A percentile compares a stretch with the other conserved stretches of the same genome.
Evolutionary conservation across 441 rosid genomes (phyloP).

Genomic region (Populus hybrid): DNA sequence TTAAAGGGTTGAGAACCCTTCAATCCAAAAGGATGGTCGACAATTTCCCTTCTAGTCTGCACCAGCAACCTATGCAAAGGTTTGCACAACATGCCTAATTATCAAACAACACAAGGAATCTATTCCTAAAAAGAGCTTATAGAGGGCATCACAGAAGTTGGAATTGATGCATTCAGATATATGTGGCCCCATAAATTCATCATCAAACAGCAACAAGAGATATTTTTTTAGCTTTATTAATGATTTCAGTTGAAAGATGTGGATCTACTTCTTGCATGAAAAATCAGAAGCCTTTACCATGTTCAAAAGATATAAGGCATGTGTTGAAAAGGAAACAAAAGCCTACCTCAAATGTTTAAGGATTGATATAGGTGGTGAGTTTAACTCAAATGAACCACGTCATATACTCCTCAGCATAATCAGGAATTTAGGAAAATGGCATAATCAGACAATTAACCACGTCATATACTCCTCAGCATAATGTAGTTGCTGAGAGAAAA

Average conservation of each 20-base stretch:
- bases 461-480: rapidly evolving
- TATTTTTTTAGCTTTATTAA: neutral
- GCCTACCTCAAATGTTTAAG: neutral
- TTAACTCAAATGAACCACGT: neutral
- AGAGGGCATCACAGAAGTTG: rapidly evolving
- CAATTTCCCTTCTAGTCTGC: no score
- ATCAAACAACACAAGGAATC: neutral
- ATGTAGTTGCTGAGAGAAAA: rapidly evolving
- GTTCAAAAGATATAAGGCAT: neutral
- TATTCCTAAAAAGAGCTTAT: neutral
- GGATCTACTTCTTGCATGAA: neutral
- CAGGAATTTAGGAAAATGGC: neutral
- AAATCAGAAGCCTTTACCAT: neutral
- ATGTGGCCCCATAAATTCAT: rapidly evolving
- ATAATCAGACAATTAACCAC: neutral
- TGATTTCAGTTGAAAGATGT: neutral
- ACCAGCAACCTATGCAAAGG: neutral
- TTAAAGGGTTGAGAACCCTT: neutral
- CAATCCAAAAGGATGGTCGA: rapidly evolving
- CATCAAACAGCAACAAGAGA: neutral
- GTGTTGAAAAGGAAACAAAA: neutral
- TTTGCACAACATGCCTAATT: neutral
- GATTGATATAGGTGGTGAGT: neutral
- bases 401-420: neutral
- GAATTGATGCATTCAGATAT: neutral